Conservation (phyloP, 176 grass and related monocot genomes). For the Hordeum marinum region DNA sequence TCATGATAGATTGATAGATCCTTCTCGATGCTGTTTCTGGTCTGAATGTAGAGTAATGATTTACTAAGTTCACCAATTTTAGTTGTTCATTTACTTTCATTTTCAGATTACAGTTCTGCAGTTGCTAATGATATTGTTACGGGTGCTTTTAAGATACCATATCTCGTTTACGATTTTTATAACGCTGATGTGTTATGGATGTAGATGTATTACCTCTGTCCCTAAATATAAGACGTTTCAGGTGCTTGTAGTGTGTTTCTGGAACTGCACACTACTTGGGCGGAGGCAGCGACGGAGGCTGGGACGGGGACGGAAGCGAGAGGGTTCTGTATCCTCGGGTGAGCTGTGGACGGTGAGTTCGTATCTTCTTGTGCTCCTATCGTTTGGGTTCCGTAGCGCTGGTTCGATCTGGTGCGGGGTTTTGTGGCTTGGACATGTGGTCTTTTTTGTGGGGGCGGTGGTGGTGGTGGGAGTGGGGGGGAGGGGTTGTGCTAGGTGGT, state of each 20-base stretch:
- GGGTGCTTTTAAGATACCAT: too few relatives aligned
- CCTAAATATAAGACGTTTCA: too few relatives aligned
- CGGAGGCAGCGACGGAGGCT: neutral
- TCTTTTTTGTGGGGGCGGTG: neutral
- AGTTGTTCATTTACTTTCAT: too few relatives aligned
- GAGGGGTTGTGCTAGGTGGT: neutral
- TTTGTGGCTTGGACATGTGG: neutral
- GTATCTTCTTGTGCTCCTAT: neutral
- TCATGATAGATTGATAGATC: neutral
- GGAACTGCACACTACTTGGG: too few relatives aligned
- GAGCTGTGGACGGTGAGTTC: neutral
- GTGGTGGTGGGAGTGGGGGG: too few relatives aligned
- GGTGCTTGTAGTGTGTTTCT: too few relatives aligned
- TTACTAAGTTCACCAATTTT: too few relatives aligned
- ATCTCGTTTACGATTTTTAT: too few relatives aligned
- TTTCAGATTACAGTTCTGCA: too few relatives aligned
- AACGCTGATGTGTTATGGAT: too few relatives aligned
- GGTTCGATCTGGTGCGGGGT: neutral
- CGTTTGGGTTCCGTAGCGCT: neutral
- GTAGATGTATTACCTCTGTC: too few relatives aligned
- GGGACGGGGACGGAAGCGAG: neutral
- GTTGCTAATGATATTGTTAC: too few relatives aligned
- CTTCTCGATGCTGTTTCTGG: neutral
- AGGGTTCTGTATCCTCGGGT: neutral
- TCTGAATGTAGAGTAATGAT: neutral